Percentiles rank a stretch among this genome's conserved stretches.
phyloP scores from a whole-genome alignment of 2,329 filamentous ascomycete species.

The Ophiostoma populinum region DNA sequence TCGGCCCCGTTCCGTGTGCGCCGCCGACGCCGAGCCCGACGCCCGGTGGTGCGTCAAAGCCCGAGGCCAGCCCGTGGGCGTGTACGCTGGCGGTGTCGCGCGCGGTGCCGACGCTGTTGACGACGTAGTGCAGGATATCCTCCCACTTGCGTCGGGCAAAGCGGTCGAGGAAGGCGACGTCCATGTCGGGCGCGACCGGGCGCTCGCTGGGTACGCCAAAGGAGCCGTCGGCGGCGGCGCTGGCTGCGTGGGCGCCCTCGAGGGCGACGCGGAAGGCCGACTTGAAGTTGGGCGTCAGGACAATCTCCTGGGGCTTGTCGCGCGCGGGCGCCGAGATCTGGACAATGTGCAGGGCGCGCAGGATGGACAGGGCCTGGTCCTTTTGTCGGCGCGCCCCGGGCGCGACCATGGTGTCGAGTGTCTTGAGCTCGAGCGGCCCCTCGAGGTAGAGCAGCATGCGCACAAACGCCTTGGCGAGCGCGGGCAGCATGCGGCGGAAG shows the following conservation, averaged over 20 bases:
- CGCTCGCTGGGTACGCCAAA: conserved; percentile 73
- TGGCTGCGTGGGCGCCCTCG: conserved; percentile 36
- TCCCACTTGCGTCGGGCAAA: conserved; percentile 89
- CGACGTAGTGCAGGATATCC: conserved; percentile 87
- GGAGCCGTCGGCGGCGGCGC: conserved; percentile 24
- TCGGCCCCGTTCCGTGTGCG: conserved; percentile 32
- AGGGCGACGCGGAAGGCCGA: conserved; percentile 71
- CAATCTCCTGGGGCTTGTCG: conserved; percentile 51
- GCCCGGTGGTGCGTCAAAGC: conserved; percentile 19
- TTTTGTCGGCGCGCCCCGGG: conserved; percentile 49
- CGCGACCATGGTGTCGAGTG: conserved; percentile 76
- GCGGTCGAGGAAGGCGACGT: conserved; percentile 58
- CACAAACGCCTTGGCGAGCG: conserved; percentile 86
- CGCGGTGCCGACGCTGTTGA: conserved; percentile 49
- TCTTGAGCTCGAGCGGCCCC: conserved; percentile 56
- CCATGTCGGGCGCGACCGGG: conserved; percentile 43
- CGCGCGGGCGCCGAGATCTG: conserved; percentile 43
- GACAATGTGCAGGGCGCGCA: conserved; percentile 77
- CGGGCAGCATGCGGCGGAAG: conserved; percentile 91
- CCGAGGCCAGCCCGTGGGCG: too few relatives aligned
- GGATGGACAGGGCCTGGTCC: conserved; percentile 65
- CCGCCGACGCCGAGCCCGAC: conserved; percentile 15
- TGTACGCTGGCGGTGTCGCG: background rate
- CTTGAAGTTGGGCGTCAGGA: conserved; percentile 67
- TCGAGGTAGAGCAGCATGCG: conserved; percentile 92